Base-by-base conservation (phyloP, 768 basidiomycete genomes). In the Pleurotus pulmonarius region DNA sequence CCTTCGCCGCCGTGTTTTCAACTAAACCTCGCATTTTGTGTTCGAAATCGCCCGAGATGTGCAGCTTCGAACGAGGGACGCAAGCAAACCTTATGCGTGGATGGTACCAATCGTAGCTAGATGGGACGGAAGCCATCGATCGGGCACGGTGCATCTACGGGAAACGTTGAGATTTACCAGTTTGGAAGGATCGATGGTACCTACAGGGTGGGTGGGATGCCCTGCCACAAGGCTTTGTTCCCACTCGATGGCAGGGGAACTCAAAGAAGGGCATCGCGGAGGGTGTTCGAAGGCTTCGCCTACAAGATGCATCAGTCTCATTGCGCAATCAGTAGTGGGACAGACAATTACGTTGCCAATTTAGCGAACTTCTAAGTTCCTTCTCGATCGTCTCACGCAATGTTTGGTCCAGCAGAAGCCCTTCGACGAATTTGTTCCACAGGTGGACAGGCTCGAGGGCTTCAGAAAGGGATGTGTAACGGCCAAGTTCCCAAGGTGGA, bases 181-280 rank as follows among this genome's bases (percentile, higher is more conserved):
- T 1, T 37, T 49, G 48, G 18, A 24, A 41, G 49, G 12, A 34
- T 34, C 24, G 43, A 24, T 40, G 46, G 26, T 5, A 66, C 72
- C 48, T 61, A 82, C 82, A 12, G 83, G 83, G 59, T 84, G 83
- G 1, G 82, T 83, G 20, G 83, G 83, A 65, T 84, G 83, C 1
- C 83, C 83, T 15, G 79, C 76, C 8, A 83, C 75, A 15, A 84
- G 71, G 60, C 80, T 81, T 62, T 84, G 82, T 61, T 84, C 82
- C 79, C 81, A 84, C 60, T 77, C 70, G 53, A 82, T 80, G 3
- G 77, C 66, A 7, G 73, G 49, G 16, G 77, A 79, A 16, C 60
- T 57, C 40, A 80, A 61, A 38, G 67, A 64, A 20, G 81, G 82
- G 58, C 75, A 76, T 37, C 18, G 48, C 1, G 79, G 75, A 15